phyloP scores from a whole-genome alignment of 441 rosid genomes.

The Adansonia rubrostipa region DNA sequence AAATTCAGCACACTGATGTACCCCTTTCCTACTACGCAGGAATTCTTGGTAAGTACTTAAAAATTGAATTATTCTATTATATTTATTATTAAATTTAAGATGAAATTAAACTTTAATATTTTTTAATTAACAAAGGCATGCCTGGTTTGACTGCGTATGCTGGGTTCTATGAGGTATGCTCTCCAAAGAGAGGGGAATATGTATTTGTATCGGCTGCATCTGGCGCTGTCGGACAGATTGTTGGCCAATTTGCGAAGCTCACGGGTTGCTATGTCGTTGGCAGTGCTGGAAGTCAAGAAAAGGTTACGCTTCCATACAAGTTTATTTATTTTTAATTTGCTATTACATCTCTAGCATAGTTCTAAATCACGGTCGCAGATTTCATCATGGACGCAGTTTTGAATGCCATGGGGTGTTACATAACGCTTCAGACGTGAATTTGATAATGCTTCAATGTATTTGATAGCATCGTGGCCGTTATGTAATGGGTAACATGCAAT shows the following conservation, averaged over 20 bases:
- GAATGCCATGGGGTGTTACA: too few relatives aligned
- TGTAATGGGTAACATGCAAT: too few relatives aligned
- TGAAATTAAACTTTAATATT: too few relatives aligned
- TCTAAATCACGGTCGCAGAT: too few relatives aligned
- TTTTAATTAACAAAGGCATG: conserved; percentile 35
- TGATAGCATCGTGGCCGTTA: too few relatives aligned
- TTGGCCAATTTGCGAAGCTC: too few relatives aligned
- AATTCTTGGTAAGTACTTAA: conserved; percentile 50
- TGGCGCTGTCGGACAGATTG: too few relatives aligned
- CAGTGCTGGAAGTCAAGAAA: conserved; percentile 50
- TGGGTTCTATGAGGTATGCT: conserved; percentile 46
- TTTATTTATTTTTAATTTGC: too few relatives aligned
- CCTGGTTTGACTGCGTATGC: conserved; percentile 54
- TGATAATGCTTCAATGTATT: too few relatives aligned
- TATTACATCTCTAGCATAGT: too few relatives aligned
- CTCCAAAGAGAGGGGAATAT: conserved; percentile 49
- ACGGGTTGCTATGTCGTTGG: conserved; percentile 55
- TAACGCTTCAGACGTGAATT: too few relatives aligned
- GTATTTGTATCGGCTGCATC: conserved; percentile 3
- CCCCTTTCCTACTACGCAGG: conserved; percentile 40
- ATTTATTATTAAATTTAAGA: not conserved
- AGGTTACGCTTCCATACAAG: conserved; percentile 21
- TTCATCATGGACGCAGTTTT: too few relatives aligned
- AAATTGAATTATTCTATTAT: not conserved
- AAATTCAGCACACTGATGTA: conserved; percentile 41